These are phyloP conservation scores for Obelidium mucronatum DNA, from an alignment of 192 early-diverging fungal species.

Conservation along the genomic window DNA sequence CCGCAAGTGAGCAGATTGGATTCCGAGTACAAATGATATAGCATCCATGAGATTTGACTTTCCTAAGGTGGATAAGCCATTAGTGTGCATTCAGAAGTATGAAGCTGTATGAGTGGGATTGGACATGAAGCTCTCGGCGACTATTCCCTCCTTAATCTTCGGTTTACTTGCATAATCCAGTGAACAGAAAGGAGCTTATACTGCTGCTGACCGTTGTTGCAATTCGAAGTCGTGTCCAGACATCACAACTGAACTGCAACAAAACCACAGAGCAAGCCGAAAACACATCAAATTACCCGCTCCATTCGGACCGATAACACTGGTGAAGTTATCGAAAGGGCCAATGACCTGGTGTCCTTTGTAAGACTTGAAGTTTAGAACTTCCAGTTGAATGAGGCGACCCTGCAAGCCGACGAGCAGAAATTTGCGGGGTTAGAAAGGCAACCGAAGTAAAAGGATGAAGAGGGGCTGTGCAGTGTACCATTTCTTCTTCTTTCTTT, in stretches of 20 bases:
- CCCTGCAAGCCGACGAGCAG: conserved; percentile 38
- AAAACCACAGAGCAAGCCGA: not conserved
- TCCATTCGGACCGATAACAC: conserved; percentile 97
- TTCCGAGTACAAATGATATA: conserved; percentile 97
- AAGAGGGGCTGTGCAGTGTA: not conserved
- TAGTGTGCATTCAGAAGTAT: too few species aligned
- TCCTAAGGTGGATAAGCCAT: conserved; percentile 57
- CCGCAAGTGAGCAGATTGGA: conserved; percentile 90
- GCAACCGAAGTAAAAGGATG: not conserved
- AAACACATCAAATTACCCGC: conserved; percentile 63
- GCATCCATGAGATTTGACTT: conserved; percentile 99
- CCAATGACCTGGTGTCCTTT: conserved; percentile 93
- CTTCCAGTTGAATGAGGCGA: conserved; percentile 87
- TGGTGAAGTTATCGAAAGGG: conserved; percentile 93
- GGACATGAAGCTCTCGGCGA: too few species aligned
- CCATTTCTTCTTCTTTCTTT: not conserved
- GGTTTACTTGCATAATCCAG: too few species aligned
- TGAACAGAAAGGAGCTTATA: too few species aligned
- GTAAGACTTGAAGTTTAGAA: conserved; percentile 99
- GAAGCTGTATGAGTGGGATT: too few species aligned
- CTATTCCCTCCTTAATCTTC: too few species aligned
- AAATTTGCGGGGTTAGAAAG: not conserved
- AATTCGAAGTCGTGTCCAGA: too few species aligned
- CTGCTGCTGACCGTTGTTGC: too few species aligned
- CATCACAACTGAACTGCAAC: too few species aligned